phyloP scores from a whole-genome alignment of 805 yeast species.

The Wickerhamomyces chambardii region DNA sequence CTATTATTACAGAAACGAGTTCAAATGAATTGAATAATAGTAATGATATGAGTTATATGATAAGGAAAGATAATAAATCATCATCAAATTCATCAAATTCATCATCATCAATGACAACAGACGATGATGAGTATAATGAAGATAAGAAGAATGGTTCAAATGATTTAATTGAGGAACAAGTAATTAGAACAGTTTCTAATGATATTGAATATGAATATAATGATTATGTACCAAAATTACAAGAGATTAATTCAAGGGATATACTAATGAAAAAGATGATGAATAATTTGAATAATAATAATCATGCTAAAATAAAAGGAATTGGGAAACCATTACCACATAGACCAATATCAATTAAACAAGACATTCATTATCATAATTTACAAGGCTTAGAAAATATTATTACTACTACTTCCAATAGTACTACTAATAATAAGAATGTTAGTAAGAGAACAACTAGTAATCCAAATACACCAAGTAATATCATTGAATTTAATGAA shows the following conservation, averaged over 20 bases:
- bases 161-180: conserved; percentile 6
- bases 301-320: too few relatives aligned
- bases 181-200: conserved; percentile 4
- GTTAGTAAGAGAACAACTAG: conserved; percentile 1
- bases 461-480: conserved; percentile 14
- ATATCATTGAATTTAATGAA: conserved; percentile 4
- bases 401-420: too few relatives aligned
- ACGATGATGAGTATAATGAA: too few relatives aligned
- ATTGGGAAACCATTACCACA: conserved; percentile 15
- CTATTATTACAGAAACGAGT: too few relatives aligned
- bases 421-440: too few relatives aligned
- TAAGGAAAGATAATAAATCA: not conserved
- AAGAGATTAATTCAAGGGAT: conserved; percentile 3
- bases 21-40: not conserved
- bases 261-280: not conserved
- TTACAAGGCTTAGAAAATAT: conserved; percentile 14
- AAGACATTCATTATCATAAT: not conserved
- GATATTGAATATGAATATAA: not conserved
- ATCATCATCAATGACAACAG: not conserved
- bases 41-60: not conserved
- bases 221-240: conserved; percentile 10
- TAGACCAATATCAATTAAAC: conserved; percentile 3
- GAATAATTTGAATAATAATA: too few relatives aligned
- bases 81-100: not conserved
- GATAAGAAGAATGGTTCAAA: too few relatives aligned